phyloP scores from a whole-genome alignment of 2,329 filamentous ascomycete genomes.

The Phaeomoniella chlamydospora region DNA sequence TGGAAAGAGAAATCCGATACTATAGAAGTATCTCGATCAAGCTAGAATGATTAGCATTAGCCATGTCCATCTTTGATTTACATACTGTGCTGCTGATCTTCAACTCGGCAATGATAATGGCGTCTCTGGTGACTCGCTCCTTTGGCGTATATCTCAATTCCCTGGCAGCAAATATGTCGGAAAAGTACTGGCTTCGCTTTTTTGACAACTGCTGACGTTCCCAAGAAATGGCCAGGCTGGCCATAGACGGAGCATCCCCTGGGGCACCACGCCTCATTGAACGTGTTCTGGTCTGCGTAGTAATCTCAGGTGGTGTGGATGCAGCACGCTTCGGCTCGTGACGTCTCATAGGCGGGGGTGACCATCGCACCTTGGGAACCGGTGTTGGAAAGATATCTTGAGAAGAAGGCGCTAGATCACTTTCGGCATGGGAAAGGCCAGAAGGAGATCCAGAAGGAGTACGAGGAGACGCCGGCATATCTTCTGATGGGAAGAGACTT shows the following conservation, averaged over 20 bases:
- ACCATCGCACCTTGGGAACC: conserved; percentile 6
- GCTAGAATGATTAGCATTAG: conserved; percentile 12
- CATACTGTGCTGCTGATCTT: conserved; percentile 50
- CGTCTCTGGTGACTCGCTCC: conserved; percentile 37
- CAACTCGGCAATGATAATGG: conserved; percentile 48
- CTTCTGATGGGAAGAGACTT: too few relatives aligned
- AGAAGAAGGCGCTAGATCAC: conserved; percentile 3
- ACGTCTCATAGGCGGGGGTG: conserved; percentile 6
- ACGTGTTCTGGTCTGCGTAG: conserved; percentile 7
- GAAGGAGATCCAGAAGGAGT: conserved; percentile 1
- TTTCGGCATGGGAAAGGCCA: neutral
- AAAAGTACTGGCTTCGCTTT: conserved; percentile 23
- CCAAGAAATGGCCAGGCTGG: conserved; percentile 9
- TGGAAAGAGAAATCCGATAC: conserved; percentile 60
- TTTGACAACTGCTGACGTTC: conserved; percentile 11
- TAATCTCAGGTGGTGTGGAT: conserved; percentile 10
- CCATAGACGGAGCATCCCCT: conserved; percentile 7
- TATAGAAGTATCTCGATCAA: conserved; percentile 65
- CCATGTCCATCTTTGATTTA: conserved; percentile 4
- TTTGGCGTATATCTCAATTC: conserved; percentile 21
- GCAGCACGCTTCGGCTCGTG: conserved; percentile 3
- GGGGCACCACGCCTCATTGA: conserved; percentile 5
- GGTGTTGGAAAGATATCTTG: conserved; percentile 13
- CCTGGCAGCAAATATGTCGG: conserved; percentile 22
- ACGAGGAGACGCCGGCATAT: too few relatives aligned